A percentile compares a stretch with the other conserved stretches of the same genome.
These are phyloP conservation scores for Salix brachista DNA, from an alignment of 345 rosid species.

Conservation along the genomic window DNA sequence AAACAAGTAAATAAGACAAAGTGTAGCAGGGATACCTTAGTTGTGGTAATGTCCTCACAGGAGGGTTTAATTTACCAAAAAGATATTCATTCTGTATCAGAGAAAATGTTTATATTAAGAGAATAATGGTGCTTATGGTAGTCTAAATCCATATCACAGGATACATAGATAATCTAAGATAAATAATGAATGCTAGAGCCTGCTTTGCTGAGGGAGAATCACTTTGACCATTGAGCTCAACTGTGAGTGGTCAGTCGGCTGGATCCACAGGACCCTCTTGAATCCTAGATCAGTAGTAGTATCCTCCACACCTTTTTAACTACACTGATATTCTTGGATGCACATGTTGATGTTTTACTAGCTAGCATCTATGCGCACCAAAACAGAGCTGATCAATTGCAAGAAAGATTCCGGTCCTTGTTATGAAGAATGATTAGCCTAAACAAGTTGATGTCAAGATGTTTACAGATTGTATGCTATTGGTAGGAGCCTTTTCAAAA, in stretches of 20 bases:
- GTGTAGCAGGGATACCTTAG: neutral
- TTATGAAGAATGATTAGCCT: neutral
- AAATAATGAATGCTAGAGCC: neutral
- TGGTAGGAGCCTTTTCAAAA: no score
- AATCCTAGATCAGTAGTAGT: no score
- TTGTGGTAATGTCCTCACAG: neutral
- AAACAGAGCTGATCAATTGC: neutral
- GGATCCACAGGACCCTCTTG: no score
- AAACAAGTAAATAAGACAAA: constrained; percentile 17
- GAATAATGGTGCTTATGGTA: neutral
- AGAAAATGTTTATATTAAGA: neutral
- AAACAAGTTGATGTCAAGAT: no score
- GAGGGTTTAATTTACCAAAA: no score
- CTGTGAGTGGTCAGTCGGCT: neutral
- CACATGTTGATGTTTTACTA: neutral
- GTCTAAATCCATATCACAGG: neutral
- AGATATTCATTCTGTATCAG: no score
- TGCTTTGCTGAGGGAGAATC: neutral
- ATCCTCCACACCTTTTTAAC: no score
- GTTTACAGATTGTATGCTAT: no score
- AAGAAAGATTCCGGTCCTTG: neutral
- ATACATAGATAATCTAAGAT: no score
- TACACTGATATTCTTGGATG: neutral
- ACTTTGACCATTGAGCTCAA: neutral
- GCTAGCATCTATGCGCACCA: neutral